These are phyloP conservation scores for Neohortaea acidophila DNA, from an alignment of 495 filamentous ascomycete species.

Conservation along the genomic window DNA sequence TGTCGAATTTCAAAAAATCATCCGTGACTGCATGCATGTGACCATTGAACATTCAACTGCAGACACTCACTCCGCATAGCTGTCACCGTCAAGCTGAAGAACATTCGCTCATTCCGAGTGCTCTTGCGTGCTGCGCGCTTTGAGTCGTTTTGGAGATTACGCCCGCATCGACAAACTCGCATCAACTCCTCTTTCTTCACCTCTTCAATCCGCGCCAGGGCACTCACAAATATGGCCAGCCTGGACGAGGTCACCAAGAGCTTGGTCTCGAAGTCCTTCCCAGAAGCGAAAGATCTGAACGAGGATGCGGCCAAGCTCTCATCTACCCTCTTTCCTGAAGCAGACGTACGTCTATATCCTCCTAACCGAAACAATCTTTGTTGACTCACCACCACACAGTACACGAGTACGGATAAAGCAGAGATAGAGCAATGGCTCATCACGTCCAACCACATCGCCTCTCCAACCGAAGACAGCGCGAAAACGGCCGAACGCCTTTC, in stretches of 20 bases:
- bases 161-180: slow-evolving; percentile 1
- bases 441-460: slow-evolving; percentile 52
- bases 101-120: background rate
- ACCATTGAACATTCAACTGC: no score
- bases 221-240: slow-evolving; percentile 1
- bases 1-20: no score
- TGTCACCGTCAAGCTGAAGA: slow-evolving; percentile 2
- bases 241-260: slow-evolving; percentile 8
- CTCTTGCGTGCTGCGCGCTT: slow-evolving; percentile 2
- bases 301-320: slow-evolving; percentile 39
- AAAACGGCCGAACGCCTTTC: slow-evolving; percentile 42
- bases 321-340: slow-evolving; percentile 42
- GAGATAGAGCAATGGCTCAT: slow-evolving; percentile 81
- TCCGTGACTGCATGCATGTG: no score
- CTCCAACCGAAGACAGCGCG: slow-evolving; percentile 40
- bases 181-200: slow-evolving; percentile 2
- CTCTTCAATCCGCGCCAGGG: background rate
- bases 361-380: background rate
- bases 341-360: slow-evolving; percentile 7
- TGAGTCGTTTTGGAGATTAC: background rate
- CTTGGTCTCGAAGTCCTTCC: slow-evolving; percentile 14
- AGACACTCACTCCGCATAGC: no score
- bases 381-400: slow-evolving; percentile 37
- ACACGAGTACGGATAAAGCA: slow-evolving; percentile 59
- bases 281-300: slow-evolving; percentile 7